These are phyloP conservation scores for Drechslerella dactyloides DNA, from an alignment of 2,329 filamentous ascomycete genomes.

Conservation along the genomic window DNA sequence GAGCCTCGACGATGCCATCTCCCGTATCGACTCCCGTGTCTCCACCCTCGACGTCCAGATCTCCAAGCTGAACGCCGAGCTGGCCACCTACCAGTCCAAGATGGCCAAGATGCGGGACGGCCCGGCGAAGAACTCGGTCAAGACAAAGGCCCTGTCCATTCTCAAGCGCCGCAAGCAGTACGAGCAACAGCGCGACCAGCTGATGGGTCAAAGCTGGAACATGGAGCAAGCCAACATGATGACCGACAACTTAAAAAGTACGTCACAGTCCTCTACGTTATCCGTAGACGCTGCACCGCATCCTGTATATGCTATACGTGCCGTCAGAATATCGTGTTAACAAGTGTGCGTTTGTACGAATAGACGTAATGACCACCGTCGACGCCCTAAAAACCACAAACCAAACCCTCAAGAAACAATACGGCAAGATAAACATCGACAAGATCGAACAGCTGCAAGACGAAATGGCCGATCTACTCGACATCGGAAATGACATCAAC, in stretches of 20 bases:
- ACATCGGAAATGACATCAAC: constrained; percentile 97
- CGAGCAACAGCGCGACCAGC: constrained; percentile 90
- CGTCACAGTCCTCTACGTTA: constrained; percentile 17
- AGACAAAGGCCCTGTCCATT: constrained; percentile 91
- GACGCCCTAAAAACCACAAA: constrained; percentile 97
- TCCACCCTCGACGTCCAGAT: constrained; percentile 93
- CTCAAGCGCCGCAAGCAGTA: constrained; percentile 93
- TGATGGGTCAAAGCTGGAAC: constrained; percentile 95
- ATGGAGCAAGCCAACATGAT: constrained; percentile 99
- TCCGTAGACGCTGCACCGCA: no score
- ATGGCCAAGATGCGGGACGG: constrained; percentile 93
- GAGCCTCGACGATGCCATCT: constrained; percentile 80
- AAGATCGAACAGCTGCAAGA: constrained; percentile 98
- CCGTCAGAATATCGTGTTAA: constrained; percentile 14
- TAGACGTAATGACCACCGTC: constrained; percentile 91
- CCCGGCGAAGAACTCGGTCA: constrained; percentile 88
- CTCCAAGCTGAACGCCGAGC: constrained; percentile 86
- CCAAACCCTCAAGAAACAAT: constrained; percentile 89
- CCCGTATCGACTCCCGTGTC: constrained; percentile 74
- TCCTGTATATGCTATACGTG: no score
- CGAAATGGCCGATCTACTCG: constrained; percentile 98
- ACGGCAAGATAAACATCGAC: constrained; percentile 95
- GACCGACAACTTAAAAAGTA: constrained; percentile 92
- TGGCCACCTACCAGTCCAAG: constrained; percentile 84
- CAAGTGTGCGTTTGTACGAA: constrained; percentile 1